Percentiles rank a stretch among this genome's conserved stretches.
phyloP scores from a whole-genome alignment of 805 yeast species.

The Wickerhamomyces sydowiorum region DNA sequence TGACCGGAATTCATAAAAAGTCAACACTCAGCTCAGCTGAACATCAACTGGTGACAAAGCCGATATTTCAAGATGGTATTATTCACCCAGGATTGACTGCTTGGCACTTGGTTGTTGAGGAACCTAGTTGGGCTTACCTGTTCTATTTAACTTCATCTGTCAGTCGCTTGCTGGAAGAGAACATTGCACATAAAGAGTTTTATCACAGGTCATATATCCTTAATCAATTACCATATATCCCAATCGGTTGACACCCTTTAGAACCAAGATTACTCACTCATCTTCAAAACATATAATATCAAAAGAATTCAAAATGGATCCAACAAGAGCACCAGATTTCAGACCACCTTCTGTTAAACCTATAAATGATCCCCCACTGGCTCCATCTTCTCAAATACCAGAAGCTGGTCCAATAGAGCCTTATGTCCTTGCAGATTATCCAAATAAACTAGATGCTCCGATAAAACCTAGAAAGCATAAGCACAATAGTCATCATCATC shows the following conservation, averaged over 20 bases:
- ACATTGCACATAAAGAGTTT: too few relatives aligned
- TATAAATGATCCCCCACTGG: conserved; percentile 54
- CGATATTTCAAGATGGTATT: too few relatives aligned
- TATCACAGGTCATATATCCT: too few relatives aligned
- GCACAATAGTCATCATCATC: conserved; percentile 6
- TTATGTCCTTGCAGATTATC: conserved; percentile 68
- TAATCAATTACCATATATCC: too few relatives aligned
- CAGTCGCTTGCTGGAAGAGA: too few relatives aligned
- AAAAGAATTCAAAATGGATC: conserved; percentile 60
- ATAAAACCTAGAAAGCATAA: conserved; percentile 36
- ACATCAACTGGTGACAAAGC: too few relatives aligned
- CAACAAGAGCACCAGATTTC: conserved; percentile 86
- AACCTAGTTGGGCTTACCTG: too few relatives aligned
- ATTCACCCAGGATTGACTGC: too few relatives aligned
- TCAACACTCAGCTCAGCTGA: background rate
- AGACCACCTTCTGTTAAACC: conserved; percentile 74
- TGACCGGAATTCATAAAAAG: too few relatives aligned
- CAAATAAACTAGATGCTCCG: conserved; percentile 71
- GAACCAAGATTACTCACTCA: background rate
- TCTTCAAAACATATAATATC: background rate
- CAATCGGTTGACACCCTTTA: too few relatives aligned
- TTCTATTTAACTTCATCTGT: too few relatives aligned
- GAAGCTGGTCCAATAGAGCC: conserved; percentile 73
- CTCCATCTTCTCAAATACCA: conserved; percentile 67
- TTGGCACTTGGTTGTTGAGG: too few relatives aligned